Evolutionary conservation across 2,329 filamentous ascomycete genomes (phyloP), one percentile per base, ranked within the genome.

Genomic region (Aurifilum marmelostoma): DNA sequence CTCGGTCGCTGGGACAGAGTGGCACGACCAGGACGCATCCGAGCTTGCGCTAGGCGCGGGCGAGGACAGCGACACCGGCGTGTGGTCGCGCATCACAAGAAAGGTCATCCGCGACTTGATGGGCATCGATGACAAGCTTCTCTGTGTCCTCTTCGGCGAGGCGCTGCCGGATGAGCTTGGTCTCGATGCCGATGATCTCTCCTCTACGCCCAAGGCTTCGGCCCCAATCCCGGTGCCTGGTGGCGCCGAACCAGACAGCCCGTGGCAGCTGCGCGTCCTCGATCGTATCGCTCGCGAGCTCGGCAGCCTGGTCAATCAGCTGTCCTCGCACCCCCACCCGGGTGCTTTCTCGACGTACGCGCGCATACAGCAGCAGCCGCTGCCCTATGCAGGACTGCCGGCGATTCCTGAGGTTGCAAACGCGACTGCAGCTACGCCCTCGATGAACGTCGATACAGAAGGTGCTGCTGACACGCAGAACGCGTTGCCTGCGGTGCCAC

Each of bases 121-220:
- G 77, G 95, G 95, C 11, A 92, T 99, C 67, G 94, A 98, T 74
- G 93, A 97, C 72, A 87, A 88, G 63, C 83, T 96, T 27, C 85
- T 99, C 11, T 92, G 92, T 0, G 89, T 97, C 63, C 89, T 99
- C 11, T 91, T 98, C 67, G 96, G 96, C 16, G 94, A 97, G 77
- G 83, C 88, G 2, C 80, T 97, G 32, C 89, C 90, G 2, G 81
- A 81, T 34, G 81, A 83, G 32, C 47, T 71, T 37, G 72, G 71
- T n/a, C 68, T 71, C 34, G 80, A 80, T 24, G 47, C 43, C 16
- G 81, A 85, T 50, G 79, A 84, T 69, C 72, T 85, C 12, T 82
- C 83, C 14, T 78, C 82, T 12, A 86, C 83, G 32, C 82, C 85
- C 16, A 82, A 81, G 68, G 82, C 82, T 61, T 82, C 82, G 18